A percentile compares a stretch with the other conserved stretches of the same genome.
phyloP scores from a whole-genome alignment of 192 early-diverging fungal genomes.

The Linnemannia zychae region DNA sequence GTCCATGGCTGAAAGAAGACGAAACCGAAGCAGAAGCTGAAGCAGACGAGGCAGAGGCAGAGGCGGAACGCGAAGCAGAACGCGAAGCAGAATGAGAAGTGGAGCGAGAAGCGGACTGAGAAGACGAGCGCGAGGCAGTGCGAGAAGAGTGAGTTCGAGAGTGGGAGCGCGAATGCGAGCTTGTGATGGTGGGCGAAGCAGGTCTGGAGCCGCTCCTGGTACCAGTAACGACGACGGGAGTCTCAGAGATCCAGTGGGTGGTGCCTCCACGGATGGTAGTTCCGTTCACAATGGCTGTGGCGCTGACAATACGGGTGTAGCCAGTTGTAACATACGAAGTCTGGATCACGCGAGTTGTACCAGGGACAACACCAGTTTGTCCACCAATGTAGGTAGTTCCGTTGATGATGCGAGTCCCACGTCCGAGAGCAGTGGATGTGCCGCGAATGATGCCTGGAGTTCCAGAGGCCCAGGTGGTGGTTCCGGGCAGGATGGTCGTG shows the following conservation, averaged over 20 bases:
- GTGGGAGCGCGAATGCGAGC: not conserved
- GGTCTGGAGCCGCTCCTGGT: constrained; percentile 1
- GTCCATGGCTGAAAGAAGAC: not conserved
- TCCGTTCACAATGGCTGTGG: constrained; percentile 11
- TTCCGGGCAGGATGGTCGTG: constrained; percentile 6
- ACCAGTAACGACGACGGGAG: constrained; percentile 14
- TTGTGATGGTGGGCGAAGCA: not conserved
- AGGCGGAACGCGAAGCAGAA: no score
- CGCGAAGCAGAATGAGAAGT: not conserved
- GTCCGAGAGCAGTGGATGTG: not conserved
- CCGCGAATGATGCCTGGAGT: constrained; percentile 9
- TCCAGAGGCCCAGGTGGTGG: constrained; percentile 13
- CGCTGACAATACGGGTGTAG: constrained; percentile 6
- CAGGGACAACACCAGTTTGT: constrained; percentile 16
- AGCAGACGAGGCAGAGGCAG: no score
- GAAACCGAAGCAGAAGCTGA: no score
- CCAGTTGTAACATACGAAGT: not conserved
- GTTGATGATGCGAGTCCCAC: not conserved
- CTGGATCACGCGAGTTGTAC: not conserved
- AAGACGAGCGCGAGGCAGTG: not conserved
- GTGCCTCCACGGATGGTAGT: constrained; percentile 14
- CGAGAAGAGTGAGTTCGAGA: not conserved
- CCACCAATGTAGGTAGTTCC: constrained; percentile 17
- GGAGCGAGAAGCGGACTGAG: not conserved
- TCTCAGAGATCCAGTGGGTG: constrained; percentile 18